Evolutionary conservation across 257 asterid genomes (phyloP).

Genomic region (Solanum ossicruentum): DNA sequence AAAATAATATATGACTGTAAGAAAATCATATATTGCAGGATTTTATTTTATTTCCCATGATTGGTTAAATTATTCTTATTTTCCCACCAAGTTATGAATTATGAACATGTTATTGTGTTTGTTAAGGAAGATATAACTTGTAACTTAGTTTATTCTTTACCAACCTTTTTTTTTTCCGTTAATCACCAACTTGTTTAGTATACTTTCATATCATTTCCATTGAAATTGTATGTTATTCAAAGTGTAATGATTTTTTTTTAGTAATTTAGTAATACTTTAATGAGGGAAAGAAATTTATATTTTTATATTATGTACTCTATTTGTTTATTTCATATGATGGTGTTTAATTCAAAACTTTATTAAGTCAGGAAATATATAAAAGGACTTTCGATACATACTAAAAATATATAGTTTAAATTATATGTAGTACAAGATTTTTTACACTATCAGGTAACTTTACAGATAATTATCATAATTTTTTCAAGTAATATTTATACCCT

Average conservation of each 20-base stretch:
- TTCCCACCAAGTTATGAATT: not conserved
- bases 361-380: too few relatives aligned
- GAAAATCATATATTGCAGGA: not conserved
- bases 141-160: not conserved
- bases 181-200: not conserved
- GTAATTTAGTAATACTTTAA: too few relatives aligned
- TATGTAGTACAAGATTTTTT: too few relatives aligned
- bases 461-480: too few relatives aligned
- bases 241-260: too few relatives aligned
- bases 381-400: not conserved
- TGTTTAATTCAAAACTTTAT: too few relatives aligned
- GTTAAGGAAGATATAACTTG: not conserved
- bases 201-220: not conserved
- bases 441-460: too few relatives aligned
- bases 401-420: too few relatives aligned
- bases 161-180: not conserved
- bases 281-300: too few relatives aligned
- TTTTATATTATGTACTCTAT: too few relatives aligned
- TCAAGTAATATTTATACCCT: too few relatives aligned
- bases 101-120: not conserved
- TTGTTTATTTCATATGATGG: too few relatives aligned
- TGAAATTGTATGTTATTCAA: not conserved
- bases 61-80: not conserved
- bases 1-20: not conserved
- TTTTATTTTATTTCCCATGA: not conserved